phyloP scores from a whole-genome alignment of 1,284 basidiomycete species.

The Puccinia sorghi region DNA sequence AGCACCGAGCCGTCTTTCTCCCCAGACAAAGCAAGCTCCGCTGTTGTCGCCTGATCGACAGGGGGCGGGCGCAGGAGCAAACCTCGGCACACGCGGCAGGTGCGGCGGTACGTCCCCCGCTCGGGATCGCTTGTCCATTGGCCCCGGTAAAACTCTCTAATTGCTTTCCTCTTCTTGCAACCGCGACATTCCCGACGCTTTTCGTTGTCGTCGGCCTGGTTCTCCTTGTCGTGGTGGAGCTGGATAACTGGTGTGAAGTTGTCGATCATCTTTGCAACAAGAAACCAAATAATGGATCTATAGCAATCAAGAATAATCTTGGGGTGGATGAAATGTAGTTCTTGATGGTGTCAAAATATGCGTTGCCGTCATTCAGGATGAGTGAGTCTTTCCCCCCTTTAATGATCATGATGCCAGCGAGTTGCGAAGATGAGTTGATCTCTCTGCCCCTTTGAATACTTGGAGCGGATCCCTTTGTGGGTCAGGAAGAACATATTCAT shows the following conservation, averaged over 20 bases:
- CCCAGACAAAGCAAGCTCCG: not conserved
- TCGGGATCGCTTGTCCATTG: not conserved
- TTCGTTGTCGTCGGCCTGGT: not conserved
- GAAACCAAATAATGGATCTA: not conserved
- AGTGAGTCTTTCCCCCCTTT: not conserved
- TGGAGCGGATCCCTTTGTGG: not conserved
- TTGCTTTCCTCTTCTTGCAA: slow-evolving; percentile 19
- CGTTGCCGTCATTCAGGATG: not conserved
- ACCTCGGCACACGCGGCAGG: not conserved
- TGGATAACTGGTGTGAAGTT: not conserved
- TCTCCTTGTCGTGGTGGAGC: not conserved
- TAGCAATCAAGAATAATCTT: not conserved
- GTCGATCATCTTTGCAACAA: no score
- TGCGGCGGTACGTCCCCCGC: slow-evolving; percentile 11
- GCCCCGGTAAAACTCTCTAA: not conserved
- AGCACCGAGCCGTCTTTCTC: not conserved
- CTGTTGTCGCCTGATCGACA: not conserved
- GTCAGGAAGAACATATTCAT: not conserved
- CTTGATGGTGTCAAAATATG: not conserved
- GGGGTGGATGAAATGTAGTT: not conserved
- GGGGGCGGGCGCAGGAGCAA: not conserved
- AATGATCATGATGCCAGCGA: not conserved
- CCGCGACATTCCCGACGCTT: not conserved
- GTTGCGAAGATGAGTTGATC: not conserved
- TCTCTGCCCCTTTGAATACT: not conserved